Evolutionary conservation across 805 yeast genomes (phyloP).

Genomic region (Candida succiphila): DNA sequence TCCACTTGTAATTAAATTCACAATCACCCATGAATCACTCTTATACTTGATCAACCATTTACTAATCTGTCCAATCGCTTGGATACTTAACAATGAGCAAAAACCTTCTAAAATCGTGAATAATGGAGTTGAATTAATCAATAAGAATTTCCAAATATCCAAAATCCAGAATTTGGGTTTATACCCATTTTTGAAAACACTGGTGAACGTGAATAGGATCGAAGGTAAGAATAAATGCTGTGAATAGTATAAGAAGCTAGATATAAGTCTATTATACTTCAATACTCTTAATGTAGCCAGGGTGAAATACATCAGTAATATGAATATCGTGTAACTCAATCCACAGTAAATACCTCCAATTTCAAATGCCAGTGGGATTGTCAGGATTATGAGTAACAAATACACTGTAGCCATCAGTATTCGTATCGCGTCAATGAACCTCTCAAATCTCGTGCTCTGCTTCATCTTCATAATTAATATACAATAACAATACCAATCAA

Average conservation of each 20-base stretch:
- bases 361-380: conserved; percentile 90
- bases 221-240: conserved; percentile 84
- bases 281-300: conserved; percentile 65
- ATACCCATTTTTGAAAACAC: conserved; percentile 27
- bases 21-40: conserved; percentile 73
- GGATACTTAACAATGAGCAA: conserved; percentile 85
- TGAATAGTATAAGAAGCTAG: conserved; percentile 50
- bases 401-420: conserved; percentile 47
- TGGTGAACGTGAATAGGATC: conserved; percentile 57
- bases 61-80: conserved; percentile 79
- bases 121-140: conserved; percentile 77
- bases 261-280: conserved; percentile 33
- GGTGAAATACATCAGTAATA: conserved; percentile 58
- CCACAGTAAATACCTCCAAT: conserved; percentile 92
- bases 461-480: no score
- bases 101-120: conserved; percentile 90
- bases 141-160: conserved; percentile 59
- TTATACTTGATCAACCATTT: conserved; percentile 53
- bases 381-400: conserved; percentile 57
- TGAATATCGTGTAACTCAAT: conserved; percentile 66
- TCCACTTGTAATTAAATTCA: conserved; percentile 63
- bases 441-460: background rate
- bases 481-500: no score
- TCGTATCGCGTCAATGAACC: conserved; percentile 16
- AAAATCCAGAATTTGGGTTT: conserved; percentile 31